phyloP scores from a whole-genome alignment of 2,329 filamentous ascomycete genomes.

The Claviceps sp. region DNA sequence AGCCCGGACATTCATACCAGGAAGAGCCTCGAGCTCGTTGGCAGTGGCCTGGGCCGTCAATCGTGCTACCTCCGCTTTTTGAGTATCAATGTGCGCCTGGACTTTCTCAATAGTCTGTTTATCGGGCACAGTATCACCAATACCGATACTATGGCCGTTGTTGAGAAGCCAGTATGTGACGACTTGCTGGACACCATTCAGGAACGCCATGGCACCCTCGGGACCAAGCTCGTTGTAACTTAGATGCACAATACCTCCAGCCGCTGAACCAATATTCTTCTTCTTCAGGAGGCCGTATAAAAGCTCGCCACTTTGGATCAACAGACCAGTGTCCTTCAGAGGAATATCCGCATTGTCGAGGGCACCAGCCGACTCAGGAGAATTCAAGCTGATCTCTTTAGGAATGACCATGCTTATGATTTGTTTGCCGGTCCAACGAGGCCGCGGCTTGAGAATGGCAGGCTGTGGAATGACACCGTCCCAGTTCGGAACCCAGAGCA shows the following conservation, averaged over 20 bases:
- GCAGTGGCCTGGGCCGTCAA: constrained; percentile 69
- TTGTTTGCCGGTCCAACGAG: constrained; percentile 97
- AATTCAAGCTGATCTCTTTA: constrained; percentile 66
- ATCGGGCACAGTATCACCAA: constrained; percentile 95
- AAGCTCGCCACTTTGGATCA: constrained; percentile 77
- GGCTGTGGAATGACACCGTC: constrained; percentile 87
- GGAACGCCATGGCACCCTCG: constrained; percentile 78
- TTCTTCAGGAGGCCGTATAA: constrained; percentile 86
- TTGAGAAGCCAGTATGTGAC: constrained; percentile 97
- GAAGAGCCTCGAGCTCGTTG: constrained; percentile 80
- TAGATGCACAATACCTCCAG: constrained; percentile 86
- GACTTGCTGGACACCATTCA: constrained; percentile 89
- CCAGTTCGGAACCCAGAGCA: constrained; percentile 97
- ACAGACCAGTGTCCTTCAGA: constrained; percentile 60
- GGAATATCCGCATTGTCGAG: constrained; percentile 43
- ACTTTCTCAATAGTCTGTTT: constrained; percentile 72
- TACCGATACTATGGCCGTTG: constrained; percentile 93
- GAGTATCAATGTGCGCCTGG: constrained; percentile 62
- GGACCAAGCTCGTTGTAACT: constrained; percentile 91
- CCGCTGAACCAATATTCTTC: constrained; percentile 82
- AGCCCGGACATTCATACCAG: constrained; percentile 96
- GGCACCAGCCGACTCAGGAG: constrained; percentile 34
- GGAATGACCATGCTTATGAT: constrained; percentile 90
- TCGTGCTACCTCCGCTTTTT: constrained; percentile 68
- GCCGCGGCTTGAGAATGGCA: constrained; percentile 83